Percentiles rank a stretch among this genome's conserved stretches.
Evolutionary conservation across 78 protist species (phyloP).

Genomic region (Dictyostelium citrinum): DNA sequence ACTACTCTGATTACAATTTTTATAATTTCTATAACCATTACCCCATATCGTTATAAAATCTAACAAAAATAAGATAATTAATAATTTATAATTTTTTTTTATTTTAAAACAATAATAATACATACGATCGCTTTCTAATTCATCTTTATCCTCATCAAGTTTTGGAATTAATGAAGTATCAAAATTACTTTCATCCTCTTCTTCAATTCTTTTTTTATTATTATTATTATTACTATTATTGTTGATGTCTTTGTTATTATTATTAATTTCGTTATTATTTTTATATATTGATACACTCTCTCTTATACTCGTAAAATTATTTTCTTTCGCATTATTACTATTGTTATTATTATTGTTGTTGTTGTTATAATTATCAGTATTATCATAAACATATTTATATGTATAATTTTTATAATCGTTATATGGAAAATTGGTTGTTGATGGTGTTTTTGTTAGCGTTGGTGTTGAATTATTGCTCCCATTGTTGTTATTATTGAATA

Average conservation of each 20-base stretch:
- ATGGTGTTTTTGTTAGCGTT: background rate
- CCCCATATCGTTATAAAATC: slow-evolving; percentile 56
- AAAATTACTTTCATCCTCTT: background rate
- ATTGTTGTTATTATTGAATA: background rate
- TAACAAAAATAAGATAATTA: background rate
- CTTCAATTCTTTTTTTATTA: background rate
- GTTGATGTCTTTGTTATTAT: no score
- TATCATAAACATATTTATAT: background rate
- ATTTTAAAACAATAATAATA: no score
- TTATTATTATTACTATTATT: background rate
- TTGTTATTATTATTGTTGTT: background rate
- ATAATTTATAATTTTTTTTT: background rate
- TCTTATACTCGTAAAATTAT: background rate
- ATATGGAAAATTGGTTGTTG: background rate
- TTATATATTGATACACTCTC: background rate
- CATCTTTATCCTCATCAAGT: background rate
- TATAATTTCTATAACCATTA: background rate
- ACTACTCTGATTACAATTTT: background rate
- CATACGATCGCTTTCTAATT: background rate
- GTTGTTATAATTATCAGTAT: background rate
- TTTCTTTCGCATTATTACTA: background rate
- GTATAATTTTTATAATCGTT: background rate
- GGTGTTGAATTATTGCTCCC: background rate
- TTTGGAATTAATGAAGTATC: background rate
- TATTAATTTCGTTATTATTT: background rate